Base-by-base conservation (phyloP, 495 filamentous ascomycete species). In the Bombardia bombarda region DNA sequence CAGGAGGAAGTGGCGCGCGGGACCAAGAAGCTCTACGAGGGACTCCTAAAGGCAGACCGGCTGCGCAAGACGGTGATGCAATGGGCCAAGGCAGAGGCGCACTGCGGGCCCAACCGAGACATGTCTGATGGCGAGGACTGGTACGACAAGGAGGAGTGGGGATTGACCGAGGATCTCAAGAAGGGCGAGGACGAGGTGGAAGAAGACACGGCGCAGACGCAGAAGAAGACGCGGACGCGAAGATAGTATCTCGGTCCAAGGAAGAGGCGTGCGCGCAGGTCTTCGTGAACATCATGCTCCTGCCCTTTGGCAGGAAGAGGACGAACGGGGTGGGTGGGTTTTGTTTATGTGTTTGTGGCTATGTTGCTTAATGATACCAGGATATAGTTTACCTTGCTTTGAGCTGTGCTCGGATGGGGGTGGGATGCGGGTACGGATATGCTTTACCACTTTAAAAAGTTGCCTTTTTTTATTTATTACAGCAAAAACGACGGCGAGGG, bases 81-180 rank as follows among this genome's bases (percentile, higher is more conserved):
- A 45, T 94, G 87, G 85, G 59, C 70, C 24, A 90, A 93, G 61
- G 87, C 92, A 0, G 93, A 98, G 62, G 86, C 79, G 4, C 92
- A 96, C 55, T 74, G 84, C 19, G 88, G 87, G 2, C 77, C 83
- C 40, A 68, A 72, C 49, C 53, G 62, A 18, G 73, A 75, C 43
- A 69, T 95, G 79, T 90, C 84, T 25, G 90, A 96, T 54, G 87
- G 87, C 3, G 90, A 96, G 66, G 90, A 96, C 57, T 96, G 90
- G 88, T 93, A 93, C 59, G 90, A 96, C 55, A 79, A 78, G 43
- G 86, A 92, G 56, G 83, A 84, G 68, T 95, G 87, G 90, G 80
- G 80, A 3, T 60, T 96, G 32, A 81, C 81, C 2, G 86, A 87
- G 50, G 84, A 88, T 57, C 69, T 96, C 12, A 87, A 86, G 60